Base-by-base conservation (phyloP, 108 stramenopile genomes). In the Skeletonema potamos region DNA sequence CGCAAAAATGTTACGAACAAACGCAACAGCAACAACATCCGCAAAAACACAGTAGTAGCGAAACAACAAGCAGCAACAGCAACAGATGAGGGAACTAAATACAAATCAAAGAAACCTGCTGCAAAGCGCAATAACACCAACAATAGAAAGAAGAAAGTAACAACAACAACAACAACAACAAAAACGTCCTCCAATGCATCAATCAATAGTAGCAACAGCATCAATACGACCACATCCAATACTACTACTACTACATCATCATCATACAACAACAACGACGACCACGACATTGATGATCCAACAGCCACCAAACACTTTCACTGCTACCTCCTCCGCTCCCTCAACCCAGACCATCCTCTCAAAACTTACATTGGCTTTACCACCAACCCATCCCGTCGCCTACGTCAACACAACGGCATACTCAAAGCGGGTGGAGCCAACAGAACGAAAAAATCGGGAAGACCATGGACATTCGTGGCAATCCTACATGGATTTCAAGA, bases 321-420 rank as follows among this genome's bases (percentile, higher is more conserved):
- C 73, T 82, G 82, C 77, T 82, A 82, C 77, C 74, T 76, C 77
- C 82, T 82, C 66, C 82, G 82, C 41, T 82, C 82, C 44, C 77
- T 82, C 39, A 60, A 82, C 33, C 68, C 77, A 17, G 62, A 68
- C 27, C 82, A 82, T 24, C 77, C 82, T 22, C 66, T 68, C 54
- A 79, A 78, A 68, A 79, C 82, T 15, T 82, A 82, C 73, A 82
- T 82, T 22, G 82, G 82, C 0, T 82, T 74, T 67, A 79, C 77
- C 30, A 78, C 82, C 59, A 48, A 92, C 39, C 91, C 91, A 9
- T 44, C 82, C 15, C 74, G 88, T 6, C 72, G 90, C 0, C 30
- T 92, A 28, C 85, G 86, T 20, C 90, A 92, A 62, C 90, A 92
- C 79, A 92, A 92, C 59, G 90, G 90, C 37, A 66, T 81, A 4